These are phyloP conservation scores for Chrysanthemum makinoi DNA, from an alignment of 129 eudicot genomes.

Conservation along the genomic window DNA sequence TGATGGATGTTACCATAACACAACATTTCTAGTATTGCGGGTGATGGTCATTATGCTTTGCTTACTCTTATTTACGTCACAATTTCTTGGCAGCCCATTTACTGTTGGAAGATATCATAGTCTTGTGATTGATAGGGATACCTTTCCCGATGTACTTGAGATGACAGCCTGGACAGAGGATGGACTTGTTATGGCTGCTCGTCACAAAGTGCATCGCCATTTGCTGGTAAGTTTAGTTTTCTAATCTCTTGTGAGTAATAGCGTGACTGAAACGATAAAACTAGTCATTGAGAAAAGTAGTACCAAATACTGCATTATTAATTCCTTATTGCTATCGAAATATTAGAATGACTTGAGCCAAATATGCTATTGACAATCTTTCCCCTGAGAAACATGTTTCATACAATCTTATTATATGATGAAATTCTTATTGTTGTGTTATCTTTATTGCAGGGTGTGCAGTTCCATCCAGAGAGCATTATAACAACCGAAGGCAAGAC, in stretches of 20 bases:
- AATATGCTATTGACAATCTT: neutral
- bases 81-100: slow-evolving; percentile 65
- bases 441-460: slow-evolving; percentile 71
- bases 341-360: neutral
- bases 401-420: neutral
- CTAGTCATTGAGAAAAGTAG: neutral
- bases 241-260: neutral
- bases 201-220: slow-evolving; percentile 73
- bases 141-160: slow-evolving; percentile 85
- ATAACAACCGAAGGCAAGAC: slow-evolving; percentile 78
- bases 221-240: slow-evolving; percentile 50
- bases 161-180: slow-evolving; percentile 99
- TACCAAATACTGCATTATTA: neutral
- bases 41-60: neutral
- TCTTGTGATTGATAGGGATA: slow-evolving; percentile 89
- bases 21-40: neutral
- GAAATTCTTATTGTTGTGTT: neutral
- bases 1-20: neutral
- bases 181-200: slow-evolving; percentile 95
- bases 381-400: neutral
- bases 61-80: neutral
- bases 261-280: neutral
- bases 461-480: slow-evolving; percentile 97
- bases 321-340: neutral
- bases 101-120: slow-evolving; percentile 97